A percentile compares a stretch with the other conserved stretches of the same genome.
phyloP scores from a whole-genome alignment of 257 asterid species.

The Fraxinus americana region DNA sequence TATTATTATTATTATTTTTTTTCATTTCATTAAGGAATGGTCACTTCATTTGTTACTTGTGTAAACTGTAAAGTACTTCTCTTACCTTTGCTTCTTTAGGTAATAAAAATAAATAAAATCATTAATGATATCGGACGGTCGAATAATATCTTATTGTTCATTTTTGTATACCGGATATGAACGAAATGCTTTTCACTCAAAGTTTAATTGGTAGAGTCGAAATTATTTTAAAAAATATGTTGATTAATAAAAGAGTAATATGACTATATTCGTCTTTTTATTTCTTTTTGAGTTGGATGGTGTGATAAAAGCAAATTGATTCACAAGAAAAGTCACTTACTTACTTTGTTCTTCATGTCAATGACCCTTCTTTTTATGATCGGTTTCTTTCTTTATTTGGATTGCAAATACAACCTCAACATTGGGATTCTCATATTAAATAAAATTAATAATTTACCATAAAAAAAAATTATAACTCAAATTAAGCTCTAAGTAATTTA shows the following conservation, averaged over 20 bases:
- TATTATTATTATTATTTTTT: neutral
- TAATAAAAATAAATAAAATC: neutral
- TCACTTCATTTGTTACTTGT: conserved; percentile 48
- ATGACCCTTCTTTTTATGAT: conserved; percentile 27
- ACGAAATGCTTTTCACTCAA: too few relatives aligned
- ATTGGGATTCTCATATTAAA: conserved; percentile 61
- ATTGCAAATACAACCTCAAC: conserved; percentile 32
- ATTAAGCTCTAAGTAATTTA: neutral
- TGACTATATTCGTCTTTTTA: neutral
- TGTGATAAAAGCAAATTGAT: conserved; percentile 36
- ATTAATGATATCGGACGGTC: neutral
- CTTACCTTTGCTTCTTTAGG: neutral
- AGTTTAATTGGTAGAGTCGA: neutral
- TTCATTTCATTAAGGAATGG: conserved; percentile 18
- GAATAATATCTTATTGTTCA: neutral
- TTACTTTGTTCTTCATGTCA: conserved; percentile 51
- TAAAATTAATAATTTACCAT: conserved; percentile 31
- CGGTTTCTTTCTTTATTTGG: conserved; percentile 36
- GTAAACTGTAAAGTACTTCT: neutral
- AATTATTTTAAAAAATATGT: neutral
- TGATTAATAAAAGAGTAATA: neutral
- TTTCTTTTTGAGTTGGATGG: conserved; percentile 24
- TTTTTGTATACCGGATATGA: neutral
- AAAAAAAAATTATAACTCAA: neutral
- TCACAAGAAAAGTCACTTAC: conserved; percentile 53